phyloP scores from a whole-genome alignment of 441 rosid genomes.

The Euphorbia corollata region DNA sequence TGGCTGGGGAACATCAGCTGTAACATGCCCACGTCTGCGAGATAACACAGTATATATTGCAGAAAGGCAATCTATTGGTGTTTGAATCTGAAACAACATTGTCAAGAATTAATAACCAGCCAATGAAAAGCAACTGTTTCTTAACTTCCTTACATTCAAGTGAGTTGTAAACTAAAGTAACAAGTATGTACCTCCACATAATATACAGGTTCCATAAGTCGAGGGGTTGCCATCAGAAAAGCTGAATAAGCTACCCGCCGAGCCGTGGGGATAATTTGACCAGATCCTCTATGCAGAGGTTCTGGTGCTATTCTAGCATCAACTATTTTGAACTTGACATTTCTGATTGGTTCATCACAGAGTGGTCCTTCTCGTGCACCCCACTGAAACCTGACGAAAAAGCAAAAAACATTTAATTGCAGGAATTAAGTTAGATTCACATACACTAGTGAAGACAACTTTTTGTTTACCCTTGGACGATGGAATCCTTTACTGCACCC shows the following conservation, averaged over 20 bases:
- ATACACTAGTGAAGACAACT: neutral
- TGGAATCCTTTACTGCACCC: slow-evolving; percentile 79
- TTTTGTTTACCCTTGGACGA: slow-evolving; percentile 73
- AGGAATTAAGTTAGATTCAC: neutral
- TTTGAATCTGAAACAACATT: slow-evolving; percentile 68
- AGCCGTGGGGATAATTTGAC: slow-evolving; percentile 96
- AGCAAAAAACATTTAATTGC: neutral
- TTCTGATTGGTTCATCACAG: slow-evolving; percentile 95
- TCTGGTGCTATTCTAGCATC: slow-evolving; percentile 90
- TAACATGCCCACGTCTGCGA: slow-evolving; percentile 96
- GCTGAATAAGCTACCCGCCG: slow-evolving; percentile 88
- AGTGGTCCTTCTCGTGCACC: slow-evolving; percentile 99
- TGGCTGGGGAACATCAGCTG: slow-evolving; percentile 97
- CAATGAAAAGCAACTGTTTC: slow-evolving; percentile 1
- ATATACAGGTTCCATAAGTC: slow-evolving; percentile 97
- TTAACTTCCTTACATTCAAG: slow-evolving; percentile 1
- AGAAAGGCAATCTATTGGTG: slow-evolving; percentile 91
- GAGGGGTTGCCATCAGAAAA: slow-evolving; percentile 92
- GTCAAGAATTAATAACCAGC: slow-evolving; percentile 5
- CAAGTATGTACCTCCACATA: slow-evolving; percentile 73
- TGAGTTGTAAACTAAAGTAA: neutral
- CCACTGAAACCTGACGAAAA: slow-evolving; percentile 76
- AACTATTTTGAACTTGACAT: slow-evolving; percentile 91
- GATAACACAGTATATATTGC: slow-evolving; percentile 91
- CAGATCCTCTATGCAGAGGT: slow-evolving; percentile 88